Evolutionary conservation across 2,329 filamentous ascomycete species (phyloP), one percentile per base, ranked within the genome.

Genomic region (Berkeleyomyces rouxiae): DNA sequence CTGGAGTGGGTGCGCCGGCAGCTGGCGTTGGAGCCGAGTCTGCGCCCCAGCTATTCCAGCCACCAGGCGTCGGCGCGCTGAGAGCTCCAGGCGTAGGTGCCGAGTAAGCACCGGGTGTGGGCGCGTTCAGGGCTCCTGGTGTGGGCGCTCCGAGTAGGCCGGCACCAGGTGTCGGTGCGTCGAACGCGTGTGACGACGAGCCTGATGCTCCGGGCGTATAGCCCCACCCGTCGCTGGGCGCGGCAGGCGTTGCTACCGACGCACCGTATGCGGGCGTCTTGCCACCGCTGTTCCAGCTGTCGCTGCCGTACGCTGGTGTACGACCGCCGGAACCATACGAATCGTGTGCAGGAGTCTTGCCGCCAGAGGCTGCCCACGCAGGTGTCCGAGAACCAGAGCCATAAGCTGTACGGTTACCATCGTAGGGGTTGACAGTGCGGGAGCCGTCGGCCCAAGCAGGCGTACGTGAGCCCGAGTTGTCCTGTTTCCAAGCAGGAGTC

Each of bases 201-300:
- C 74, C 76, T 43, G 74, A 75, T 2, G 75, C 72, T 0, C 78
- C 78, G 1, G 79, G 77, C 1, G 80, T 81, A 70, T 82, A 82
- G 44, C 79, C 80, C 82, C 82, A 85, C 4, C 78, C 74, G 64
- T 85, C 82, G 59, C 77, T 77, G 61, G 78, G 80, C 69, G 79
- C 81, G 61, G 78, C 81, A 0, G 81, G 81, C 0, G 81, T 83
- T 1, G 81, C 80, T 3, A 81, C 81, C 2, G 80, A 80, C 7
- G 75, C 76, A 36, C 80, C 82, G 70, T 87, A 90, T 1, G 82
- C 85, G 2, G 90, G 90, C 0, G 90, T 95, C 72, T 91, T 88
- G 39, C 86, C 87, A 5, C 87, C 83, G 3, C 80, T 77, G 11
- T 77, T 82, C 76, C 86, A 88, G 40, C 80, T 77, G 64, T 86